Conservation (phyloP, 2,329 filamentous ascomycete genomes). For the Orbilia quercus region DNA sequence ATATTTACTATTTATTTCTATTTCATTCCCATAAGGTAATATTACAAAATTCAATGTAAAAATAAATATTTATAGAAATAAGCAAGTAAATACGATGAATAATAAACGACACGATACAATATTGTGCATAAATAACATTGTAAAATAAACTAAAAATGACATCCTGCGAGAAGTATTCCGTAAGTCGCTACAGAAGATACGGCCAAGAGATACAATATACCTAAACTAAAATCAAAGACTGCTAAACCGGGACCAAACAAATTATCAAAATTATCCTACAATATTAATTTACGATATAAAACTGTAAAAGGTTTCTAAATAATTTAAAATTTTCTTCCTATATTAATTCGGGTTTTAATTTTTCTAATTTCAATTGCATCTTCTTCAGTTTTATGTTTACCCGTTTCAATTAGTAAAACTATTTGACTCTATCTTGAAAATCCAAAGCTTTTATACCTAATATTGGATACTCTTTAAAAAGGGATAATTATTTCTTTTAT, state of each 20-base stretch:
- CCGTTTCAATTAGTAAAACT: constrained; percentile 20
- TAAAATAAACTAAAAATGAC: constrained; percentile 38
- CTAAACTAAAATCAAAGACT: constrained; percentile 59
- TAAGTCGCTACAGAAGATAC: constrained; percentile 60
- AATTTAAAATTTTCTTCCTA: constrained; percentile 16
- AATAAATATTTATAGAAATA: constrained; percentile 11
- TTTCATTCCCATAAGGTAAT: background rate
- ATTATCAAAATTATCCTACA: no score
- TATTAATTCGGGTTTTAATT: constrained; percentile 17
- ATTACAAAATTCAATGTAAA: constrained; percentile 12
- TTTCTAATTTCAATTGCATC: constrained; percentile 22
- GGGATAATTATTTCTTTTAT: constrained; percentile 40
- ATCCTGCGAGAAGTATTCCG: constrained; percentile 56
- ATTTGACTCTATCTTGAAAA: constrained; percentile 14
- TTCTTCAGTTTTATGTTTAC: constrained; percentile 17
- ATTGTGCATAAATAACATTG: constrained; percentile 5
- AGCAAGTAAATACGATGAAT: constrained; percentile 10
- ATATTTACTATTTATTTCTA: constrained; percentile 1
- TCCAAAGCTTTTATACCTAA: constrained; percentile 30
- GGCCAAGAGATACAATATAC: constrained; percentile 60
- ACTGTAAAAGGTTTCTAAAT: background rate
- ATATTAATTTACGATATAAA: constrained; percentile 7
- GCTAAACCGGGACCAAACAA: constrained; percentile 58
- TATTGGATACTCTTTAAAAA: constrained; percentile 37
- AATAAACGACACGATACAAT: constrained; percentile 15